These are phyloP conservation scores for Tylopilus microsporus DNA, from an alignment of 1,284 basidiomycete genomes.

Conservation along the genomic window DNA sequence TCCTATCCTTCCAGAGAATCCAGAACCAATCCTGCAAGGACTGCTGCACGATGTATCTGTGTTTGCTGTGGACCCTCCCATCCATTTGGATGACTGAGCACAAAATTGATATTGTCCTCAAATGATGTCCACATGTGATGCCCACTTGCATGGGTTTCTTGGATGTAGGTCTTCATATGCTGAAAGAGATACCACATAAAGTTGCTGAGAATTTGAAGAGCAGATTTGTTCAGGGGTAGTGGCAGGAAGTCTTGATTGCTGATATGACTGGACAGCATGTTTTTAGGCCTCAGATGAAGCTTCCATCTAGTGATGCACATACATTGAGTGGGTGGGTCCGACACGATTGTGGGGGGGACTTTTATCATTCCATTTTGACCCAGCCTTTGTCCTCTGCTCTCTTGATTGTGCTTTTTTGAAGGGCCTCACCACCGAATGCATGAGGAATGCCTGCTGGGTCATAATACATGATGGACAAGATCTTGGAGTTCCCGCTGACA, in stretches of 20 bases:
- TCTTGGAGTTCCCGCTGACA: too few species aligned
- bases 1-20: conserved; percentile 34
- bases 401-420: conserved; percentile 38
- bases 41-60: conserved; percentile 20
- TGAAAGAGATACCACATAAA: conserved; percentile 40
- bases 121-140: conserved; percentile 34
- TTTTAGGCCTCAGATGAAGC: conserved; percentile 23
- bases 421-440: too few species aligned
- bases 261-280: conserved; percentile 13
- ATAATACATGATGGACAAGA: too few species aligned
- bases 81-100: conserved; percentile 12
- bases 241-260: conserved; percentile 34
- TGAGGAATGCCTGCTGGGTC: too few species aligned
- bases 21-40: conserved; percentile 31
- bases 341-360: background rate
- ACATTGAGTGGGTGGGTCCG: background rate
- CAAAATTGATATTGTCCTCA: conserved; percentile 30
- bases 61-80: conserved; percentile 40
- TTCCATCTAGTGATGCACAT: background rate
- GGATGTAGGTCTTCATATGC: conserved; percentile 36
- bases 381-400: conserved; percentile 36
- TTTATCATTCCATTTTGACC: conserved; percentile 39
- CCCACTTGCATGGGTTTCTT: conserved; percentile 36
- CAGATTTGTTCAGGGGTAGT: conserved; percentile 40
- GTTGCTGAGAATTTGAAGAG: conserved; percentile 44